Evolutionary conservation across 352 stramenopile species (phyloP).

Genomic region (Blastocystis sp.): DNA sequence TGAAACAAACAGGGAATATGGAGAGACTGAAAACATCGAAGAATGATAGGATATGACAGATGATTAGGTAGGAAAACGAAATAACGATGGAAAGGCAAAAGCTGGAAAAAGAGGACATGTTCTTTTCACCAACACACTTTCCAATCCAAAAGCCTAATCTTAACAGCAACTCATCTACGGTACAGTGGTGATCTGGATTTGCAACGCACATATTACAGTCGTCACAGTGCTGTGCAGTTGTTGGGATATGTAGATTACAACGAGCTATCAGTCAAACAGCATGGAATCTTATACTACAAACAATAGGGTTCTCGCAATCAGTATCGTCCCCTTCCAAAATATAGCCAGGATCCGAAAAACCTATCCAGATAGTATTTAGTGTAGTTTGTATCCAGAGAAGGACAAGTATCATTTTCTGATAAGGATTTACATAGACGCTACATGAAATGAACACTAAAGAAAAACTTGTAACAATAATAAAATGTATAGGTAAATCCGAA

Average conservation of each 20-base stretch:
- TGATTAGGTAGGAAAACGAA: conserved; percentile 1
- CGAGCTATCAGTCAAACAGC: not conserved
- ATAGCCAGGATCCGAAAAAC: conserved; percentile 20
- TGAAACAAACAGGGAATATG: not conserved
- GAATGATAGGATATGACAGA: not conserved
- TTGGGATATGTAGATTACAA: not conserved
- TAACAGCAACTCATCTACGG: not conserved
- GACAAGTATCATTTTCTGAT: not conserved
- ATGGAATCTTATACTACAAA: not conserved
- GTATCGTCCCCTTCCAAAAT: conserved; percentile 6
- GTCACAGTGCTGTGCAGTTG: not conserved
- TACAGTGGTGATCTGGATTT: conserved; percentile 32
- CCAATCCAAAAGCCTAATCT: conserved; percentile 1
- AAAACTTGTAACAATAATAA: not conserved
- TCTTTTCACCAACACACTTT: conserved; percentile 28
- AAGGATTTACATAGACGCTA: conserved; percentile 1
- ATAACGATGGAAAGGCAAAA: conserved; percentile 18
- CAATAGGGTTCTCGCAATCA: not conserved
- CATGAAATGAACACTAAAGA: not conserved
- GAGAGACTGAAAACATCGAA: not conserved
- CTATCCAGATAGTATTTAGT: not conserved
- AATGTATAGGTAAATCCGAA: not conserved
- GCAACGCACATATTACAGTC: conserved; percentile 4
- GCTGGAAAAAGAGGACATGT: conserved; percentile 18
- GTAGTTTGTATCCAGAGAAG: not conserved